Base-by-base conservation (phyloP, 192 early-diverging fungal genomes). In the Entophlyctis helioformis region DNA sequence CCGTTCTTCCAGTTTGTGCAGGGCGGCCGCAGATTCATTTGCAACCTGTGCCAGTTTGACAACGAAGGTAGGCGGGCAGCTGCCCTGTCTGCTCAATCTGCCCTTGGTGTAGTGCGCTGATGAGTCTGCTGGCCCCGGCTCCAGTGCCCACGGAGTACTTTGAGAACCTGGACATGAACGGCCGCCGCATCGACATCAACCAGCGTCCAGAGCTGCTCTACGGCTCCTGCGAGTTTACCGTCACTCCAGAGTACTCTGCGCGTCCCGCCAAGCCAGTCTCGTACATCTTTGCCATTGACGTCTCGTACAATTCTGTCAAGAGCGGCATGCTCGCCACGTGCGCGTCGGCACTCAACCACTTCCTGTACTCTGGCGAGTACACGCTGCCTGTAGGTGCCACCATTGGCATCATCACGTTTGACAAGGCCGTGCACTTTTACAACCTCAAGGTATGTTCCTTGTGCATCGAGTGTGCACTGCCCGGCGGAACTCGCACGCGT, bases 261-360 rank as follows among this genome's bases (percentile, higher is more conserved):
- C 74, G 81, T 39, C 48, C 69, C 3, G 83, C 95, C 0, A 48
- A 52, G 28, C 81, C 89, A 8, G 59, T 81, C 2, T 72, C 78
- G 1, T 85, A 86, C 55, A 69, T 98, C 25, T 91, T 96, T 82
- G 89, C 84, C 5, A 86, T 98, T 38, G 95, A 98, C 69, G 91
- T 98, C 18, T 86, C 88, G 1, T 87, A 80, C 78, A 84, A 67
- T 46, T 69, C 90, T 1, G 69, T 91, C 11, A 82, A 88, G 53
- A 87, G 74, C 40, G 91, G 93, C 9, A 71, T 94, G 78, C 64
- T 96, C 24, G 57, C 53, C 5, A 56, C 70, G 47, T 72, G 75
- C 27, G 81, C 83, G 3, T 50, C 76, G 18, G 69, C 82, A 0
- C 66, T 98, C 42, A 72, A 71, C 42, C 58, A 71, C 22, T 67